Percentiles rank a stretch among this genome's conserved stretches.
These are phyloP conservation scores for Anacardium occidentale DNA, from an alignment of 345 rosid genomes.

Conservation along the genomic window DNA sequence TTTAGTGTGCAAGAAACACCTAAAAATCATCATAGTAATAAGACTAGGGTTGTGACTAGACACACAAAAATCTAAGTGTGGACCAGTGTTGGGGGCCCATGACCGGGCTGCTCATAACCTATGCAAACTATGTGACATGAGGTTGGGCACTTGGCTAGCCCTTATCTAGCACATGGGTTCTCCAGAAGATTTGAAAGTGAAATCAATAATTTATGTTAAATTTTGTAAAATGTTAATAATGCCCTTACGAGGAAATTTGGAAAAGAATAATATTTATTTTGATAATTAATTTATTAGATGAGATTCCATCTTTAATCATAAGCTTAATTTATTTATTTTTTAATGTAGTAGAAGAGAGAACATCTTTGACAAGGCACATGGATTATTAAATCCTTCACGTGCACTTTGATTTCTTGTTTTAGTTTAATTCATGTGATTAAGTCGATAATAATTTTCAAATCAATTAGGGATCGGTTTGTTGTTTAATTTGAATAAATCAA, in stretches of 20 bases:
- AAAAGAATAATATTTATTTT: background rate
- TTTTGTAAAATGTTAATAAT: too few relatives aligned
- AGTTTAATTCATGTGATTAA: too few relatives aligned
- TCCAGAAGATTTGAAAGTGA: background rate
- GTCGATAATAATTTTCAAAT: too few relatives aligned
- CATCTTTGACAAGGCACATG: background rate
- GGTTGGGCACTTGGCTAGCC: background rate
- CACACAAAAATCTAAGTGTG: background rate
- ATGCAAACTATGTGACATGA: background rate
- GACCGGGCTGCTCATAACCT: background rate
- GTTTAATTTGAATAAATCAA: too few relatives aligned
- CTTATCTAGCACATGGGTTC: background rate
- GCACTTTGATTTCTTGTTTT: background rate
- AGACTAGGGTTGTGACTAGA: background rate
- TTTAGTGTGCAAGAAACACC: background rate
- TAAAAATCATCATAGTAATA: background rate
- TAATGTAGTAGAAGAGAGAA: too few relatives aligned
- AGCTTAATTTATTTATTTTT: too few relatives aligned
- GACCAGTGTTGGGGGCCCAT: background rate
- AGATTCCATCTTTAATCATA: background rate
- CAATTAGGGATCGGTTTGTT: too few relatives aligned
- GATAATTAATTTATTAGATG: background rate
- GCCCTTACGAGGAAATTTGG: too few relatives aligned
- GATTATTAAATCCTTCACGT: slow-evolving; percentile 5
- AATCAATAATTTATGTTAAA: too few relatives aligned